These are phyloP conservation scores for Thelonectria blattea DNA, from an alignment of 2,329 filamentous ascomycete species.

Conservation along the genomic window DNA sequence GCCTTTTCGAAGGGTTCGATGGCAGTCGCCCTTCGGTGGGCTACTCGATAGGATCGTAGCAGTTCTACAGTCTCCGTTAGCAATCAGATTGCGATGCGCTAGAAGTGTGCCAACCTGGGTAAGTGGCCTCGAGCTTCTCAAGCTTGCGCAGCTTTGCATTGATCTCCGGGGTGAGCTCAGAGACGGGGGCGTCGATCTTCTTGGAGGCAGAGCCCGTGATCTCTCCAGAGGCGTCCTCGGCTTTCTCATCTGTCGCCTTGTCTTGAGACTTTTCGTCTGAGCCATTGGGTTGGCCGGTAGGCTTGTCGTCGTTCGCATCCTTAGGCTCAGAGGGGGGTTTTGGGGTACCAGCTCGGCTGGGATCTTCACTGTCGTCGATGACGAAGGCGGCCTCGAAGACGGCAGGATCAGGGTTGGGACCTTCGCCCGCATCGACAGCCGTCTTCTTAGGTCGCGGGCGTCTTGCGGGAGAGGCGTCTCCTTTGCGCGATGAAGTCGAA, in stretches of 20 bases:
- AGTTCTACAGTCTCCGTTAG: slow-evolving; percentile 60
- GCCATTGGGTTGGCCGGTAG: slow-evolving; percentile 22
- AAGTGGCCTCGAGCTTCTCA: slow-evolving; percentile 88
- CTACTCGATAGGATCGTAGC: slow-evolving; percentile 87
- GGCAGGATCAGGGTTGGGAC: slow-evolving; percentile 75
- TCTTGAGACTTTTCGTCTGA: slow-evolving; percentile 30
- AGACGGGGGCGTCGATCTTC: slow-evolving; percentile 27
- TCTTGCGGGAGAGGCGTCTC: slow-evolving; percentile 43
- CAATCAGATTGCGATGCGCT: not conserved
- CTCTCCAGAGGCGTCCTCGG: slow-evolving; percentile 26
- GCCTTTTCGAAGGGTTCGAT: slow-evolving; percentile 95
- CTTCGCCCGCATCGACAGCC: slow-evolving; percentile 46
- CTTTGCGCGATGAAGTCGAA: slow-evolving; percentile 48
- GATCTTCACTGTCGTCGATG: slow-evolving; percentile 80
- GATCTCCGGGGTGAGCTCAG: slow-evolving; percentile 75
- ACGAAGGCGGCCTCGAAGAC: slow-evolving; percentile 88
- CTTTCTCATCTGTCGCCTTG: slow-evolving; percentile 30
- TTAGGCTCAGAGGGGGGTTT: slow-evolving; percentile 49
- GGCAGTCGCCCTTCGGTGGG: slow-evolving; percentile 82
- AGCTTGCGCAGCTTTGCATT: slow-evolving; percentile 79
- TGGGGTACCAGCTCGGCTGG: slow-evolving; percentile 67
- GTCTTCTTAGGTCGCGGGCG: slow-evolving; percentile 49
- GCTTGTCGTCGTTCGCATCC: slow-evolving; percentile 34
- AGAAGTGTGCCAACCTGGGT: slow-evolving; percentile 67
- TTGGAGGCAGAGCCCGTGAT: slow-evolving; percentile 9